Evolutionary conservation across 495 filamentous ascomycete genomes (phyloP), one percentile per base, ranked within the genome.

Genomic region (Neurospora discreta): DNA sequence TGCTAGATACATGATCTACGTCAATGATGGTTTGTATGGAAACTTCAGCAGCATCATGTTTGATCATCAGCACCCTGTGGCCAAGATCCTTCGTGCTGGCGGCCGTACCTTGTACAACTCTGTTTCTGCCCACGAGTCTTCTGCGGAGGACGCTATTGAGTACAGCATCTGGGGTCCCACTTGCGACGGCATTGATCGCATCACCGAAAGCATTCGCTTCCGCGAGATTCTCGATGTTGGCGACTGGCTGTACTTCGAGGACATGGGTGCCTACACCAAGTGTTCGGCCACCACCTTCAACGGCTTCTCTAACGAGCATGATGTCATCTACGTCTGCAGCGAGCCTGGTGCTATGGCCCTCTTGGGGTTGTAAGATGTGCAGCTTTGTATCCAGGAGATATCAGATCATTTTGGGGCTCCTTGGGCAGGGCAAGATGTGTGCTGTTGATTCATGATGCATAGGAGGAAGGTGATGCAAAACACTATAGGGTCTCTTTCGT

Each of bases 11-110:
- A 98, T 98, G 95, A 81, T 97, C 38, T 98, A 99, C 80, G 83
- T 98, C 75, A 98, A 98, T 77, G 95, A 98, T 75, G 95, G 95
- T 36, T 89, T 98, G 44, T 99, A 99, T 74, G 95, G 95, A 72
- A 98, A 98, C 82, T 98, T 99, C 81, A 95, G 93, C 73, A 95
- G 92, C 87, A 97, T 98, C 85, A 96, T 99, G 82, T 99, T 97
- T 81, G 96, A 98, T 77, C 96, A 98, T 80, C 96, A 99, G 84
- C 86, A 97, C 76, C 95, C 94, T 0, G 82, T 90, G 58, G 92
- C 95, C 68, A 92, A 90, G 80, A 85, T 98, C 69, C 82, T 99
- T 38, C 89, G 90, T 75, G 85, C 84, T 68, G 86, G 84, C 33
- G 82, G 86, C 36, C 82, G 80, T 33, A 85, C 85, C 74, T 78